A percentile compares a stretch with the other conserved stretches of the same genome.
Conservation (phyloP, 768 basidiomycete genomes). For the Amanita phalloides region DNA sequence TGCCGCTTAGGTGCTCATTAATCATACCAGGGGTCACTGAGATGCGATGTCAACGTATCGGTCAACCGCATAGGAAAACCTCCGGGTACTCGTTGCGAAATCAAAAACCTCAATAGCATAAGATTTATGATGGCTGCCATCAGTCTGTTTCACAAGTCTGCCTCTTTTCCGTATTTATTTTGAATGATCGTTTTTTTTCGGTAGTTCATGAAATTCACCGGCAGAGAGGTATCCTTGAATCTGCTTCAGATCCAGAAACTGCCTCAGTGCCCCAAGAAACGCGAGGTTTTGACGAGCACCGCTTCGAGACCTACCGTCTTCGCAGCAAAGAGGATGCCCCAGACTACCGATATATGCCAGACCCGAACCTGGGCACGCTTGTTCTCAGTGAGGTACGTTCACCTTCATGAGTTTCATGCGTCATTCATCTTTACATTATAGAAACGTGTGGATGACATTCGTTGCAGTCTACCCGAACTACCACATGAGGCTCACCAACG, state of each 20-base stretch:
- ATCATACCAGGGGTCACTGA: conserved; percentile 69
- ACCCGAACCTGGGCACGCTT: conserved; percentile 81
- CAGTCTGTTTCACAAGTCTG: conserved; percentile 32
- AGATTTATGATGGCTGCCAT: conserved; percentile 80
- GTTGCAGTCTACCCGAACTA: conserved; percentile 58
- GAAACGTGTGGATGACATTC: conserved; percentile 50
- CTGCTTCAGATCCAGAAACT: conserved; percentile 18
- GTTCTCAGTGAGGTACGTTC: conserved; percentile 36
- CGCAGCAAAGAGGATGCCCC: conserved; percentile 90
- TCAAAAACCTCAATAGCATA: conserved; percentile 94
- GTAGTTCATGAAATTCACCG: conserved; percentile 74
- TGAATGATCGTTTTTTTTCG: not conserved
- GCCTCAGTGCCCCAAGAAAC: conserved; percentile 71
- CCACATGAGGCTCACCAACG: conserved; percentile 53
- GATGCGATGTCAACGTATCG: conserved; percentile 95
- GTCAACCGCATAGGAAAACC: conserved; percentile 56
- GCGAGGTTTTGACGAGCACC: conserved; percentile 78
- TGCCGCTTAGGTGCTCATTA: not conserved
- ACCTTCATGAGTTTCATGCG: not conserved
- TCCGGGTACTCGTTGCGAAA: conserved; percentile 81
- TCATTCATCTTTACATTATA: conserved; percentile 17
- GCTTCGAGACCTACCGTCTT: conserved; percentile 70
- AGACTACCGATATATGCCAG: conserved; percentile 98
- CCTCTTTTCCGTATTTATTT: not conserved
- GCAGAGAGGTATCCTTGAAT: conserved; percentile 50